Evolutionary conservation across 768 basidiomycete species (phyloP), one percentile per base, ranked within the genome.

Genomic region (Tephrocybe sp.): DNA sequence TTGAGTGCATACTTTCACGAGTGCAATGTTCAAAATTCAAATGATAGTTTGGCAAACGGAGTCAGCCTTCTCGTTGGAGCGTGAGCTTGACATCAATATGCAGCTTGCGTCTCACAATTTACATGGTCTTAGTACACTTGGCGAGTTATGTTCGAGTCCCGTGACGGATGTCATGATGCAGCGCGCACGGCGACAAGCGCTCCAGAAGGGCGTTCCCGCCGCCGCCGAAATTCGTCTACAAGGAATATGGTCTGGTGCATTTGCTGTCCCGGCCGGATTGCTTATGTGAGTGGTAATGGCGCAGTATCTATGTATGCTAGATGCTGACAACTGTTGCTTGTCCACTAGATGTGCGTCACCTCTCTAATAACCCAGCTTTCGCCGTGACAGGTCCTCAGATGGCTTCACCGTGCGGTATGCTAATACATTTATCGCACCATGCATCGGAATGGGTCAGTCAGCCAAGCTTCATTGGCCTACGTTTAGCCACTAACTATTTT

Each of bases 201-300:
- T 67, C 0, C 38, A 54, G 15, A 49, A 55, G 4, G 67, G 66
- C 5, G 55, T 55, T 25, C 52, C 57, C 8, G 65, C 61, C 1
- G 49, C 69, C 18, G 56, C 65, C 3, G 69, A 71, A 50, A 63
- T 69, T 47, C 65, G 70, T 1, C 56, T 72, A n/a, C 67, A 68
- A 13, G 69, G 69, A 9, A 71, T 71, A 25, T 70, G 70, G 70
- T 68, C 69, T 22, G 69, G 69, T 2, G 68, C 66, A n/a, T 55
- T 71, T 19, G 60, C 63, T 4, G 69, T 69, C 9, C 70, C 70
- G 41, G 51, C 59, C 9, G 68, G 70, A 16, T 52, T 71, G 19
- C 46, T 70, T 5, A 70, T 70, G 70, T 72, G 25, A 34, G 65
- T 53, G 2, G 11, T 9, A n/a, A n/a, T n/a, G n/a, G n/a, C n/a